These are phyloP conservation scores for Stagonosporopsis tanaceti DNA, from an alignment of 2,329 filamentous ascomycete genomes.

Conservation along the genomic window DNA sequence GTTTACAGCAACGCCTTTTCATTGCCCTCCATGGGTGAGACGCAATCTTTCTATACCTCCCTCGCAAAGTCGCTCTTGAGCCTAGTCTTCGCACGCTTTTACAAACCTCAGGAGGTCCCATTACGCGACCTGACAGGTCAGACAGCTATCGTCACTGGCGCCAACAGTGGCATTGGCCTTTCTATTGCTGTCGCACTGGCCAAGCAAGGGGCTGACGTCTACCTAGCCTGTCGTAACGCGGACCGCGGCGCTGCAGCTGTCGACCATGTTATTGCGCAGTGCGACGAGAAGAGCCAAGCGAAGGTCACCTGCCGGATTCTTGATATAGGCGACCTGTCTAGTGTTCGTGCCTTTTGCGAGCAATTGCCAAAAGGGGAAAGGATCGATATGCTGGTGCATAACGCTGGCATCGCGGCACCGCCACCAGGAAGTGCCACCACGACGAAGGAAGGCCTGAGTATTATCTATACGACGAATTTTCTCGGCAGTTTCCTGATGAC, in stretches of 20 bases:
- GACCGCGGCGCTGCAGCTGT: slow-evolving; percentile 22
- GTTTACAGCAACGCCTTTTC: neutral
- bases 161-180: slow-evolving; percentile 60
- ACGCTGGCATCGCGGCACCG: slow-evolving; percentile 23
- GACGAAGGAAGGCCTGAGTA: slow-evolving; percentile 16
- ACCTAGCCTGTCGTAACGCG: slow-evolving; percentile 26
- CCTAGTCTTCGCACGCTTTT: slow-evolving; percentile 23
- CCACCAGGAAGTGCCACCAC: neutral
- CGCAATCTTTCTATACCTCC: slow-evolving; percentile 18
- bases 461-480: slow-evolving; percentile 27
- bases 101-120: slow-evolving; percentile 16
- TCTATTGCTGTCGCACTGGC: slow-evolving; percentile 24
- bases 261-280: slow-evolving; percentile 9
- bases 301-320: slow-evolving; percentile 20
- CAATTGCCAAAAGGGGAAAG: slow-evolving; percentile 12
- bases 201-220: slow-evolving; percentile 24
- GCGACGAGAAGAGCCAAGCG: slow-evolving; percentile 1
- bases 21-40: neutral
- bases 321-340: slow-evolving; percentile 21
- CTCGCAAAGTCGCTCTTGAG: slow-evolving; percentile 9
- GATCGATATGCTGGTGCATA: slow-evolving; percentile 30
- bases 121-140: slow-evolving; percentile 49
- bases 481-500: slow-evolving; percentile 27
- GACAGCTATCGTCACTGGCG: slow-evolving; percentile 60
- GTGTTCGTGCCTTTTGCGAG: slow-evolving; percentile 24